Percentiles rank a stretch among this genome's conserved stretches.
These are phyloP conservation scores for Tritrichomonas foetus DNA, from an alignment of 208 protist genomes.

Conservation along the genomic window DNA sequence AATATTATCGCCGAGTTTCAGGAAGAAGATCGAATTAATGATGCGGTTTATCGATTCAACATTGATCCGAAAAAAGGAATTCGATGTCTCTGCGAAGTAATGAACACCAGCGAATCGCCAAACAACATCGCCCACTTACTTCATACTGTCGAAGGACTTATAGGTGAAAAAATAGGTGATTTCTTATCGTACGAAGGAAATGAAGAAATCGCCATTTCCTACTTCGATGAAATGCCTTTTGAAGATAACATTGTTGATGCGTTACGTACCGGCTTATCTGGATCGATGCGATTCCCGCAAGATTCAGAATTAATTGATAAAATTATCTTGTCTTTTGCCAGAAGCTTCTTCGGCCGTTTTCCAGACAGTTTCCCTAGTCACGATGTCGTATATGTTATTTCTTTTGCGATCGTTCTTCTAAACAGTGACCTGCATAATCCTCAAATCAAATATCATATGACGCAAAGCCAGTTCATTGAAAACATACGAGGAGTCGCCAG, in stretches of 20 bases:
- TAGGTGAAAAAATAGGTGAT: background rate
- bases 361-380: constrained; percentile 15
- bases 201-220: background rate
- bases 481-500: constrained; percentile 24
- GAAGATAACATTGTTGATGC: no score
- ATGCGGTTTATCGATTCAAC: background rate
- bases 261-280: background rate
- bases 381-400: constrained; percentile 51
- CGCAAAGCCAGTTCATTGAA: constrained; percentile 45
- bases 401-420: constrained; percentile 61
- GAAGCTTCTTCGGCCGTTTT: constrained; percentile 46
- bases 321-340: constrained; percentile 55
- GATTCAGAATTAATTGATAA: constrained; percentile 59
- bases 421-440: constrained; percentile 57
- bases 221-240: background rate
- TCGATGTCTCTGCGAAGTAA: background rate
- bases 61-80: background rate
- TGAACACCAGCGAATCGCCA: background rate
- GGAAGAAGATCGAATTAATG: background rate
- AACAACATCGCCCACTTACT: background rate
- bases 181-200: background rate
- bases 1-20: no score
- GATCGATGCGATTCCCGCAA: constrained; percentile 44
- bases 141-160: background rate
- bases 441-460: constrained; percentile 52